These are phyloP conservation scores for Pseudonitzschia multiseries DNA, from an alignment of 108 stramenopile species.

Conservation along the genomic window DNA sequence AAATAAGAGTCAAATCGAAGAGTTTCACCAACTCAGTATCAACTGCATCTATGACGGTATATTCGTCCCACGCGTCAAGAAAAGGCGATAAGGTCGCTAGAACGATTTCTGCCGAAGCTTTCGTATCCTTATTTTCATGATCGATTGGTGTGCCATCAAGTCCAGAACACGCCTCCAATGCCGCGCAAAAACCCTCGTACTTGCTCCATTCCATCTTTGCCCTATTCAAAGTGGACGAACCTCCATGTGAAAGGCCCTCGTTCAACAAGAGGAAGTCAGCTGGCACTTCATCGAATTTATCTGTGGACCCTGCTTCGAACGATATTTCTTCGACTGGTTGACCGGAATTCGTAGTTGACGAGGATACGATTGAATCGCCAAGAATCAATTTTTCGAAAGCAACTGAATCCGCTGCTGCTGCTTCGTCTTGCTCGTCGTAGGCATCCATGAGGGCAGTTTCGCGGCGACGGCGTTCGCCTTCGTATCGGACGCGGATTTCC, in stretches of 20 bases:
- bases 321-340: conserved; percentile 28
- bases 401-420: conserved; percentile 46
- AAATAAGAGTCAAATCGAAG: conserved; percentile 56
- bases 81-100: conserved; percentile 53
- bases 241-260: conserved; percentile 37
- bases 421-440: conserved; percentile 42
- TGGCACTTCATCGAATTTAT: background rate
- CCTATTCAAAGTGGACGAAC: conserved; percentile 26
- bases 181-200: conserved; percentile 68
- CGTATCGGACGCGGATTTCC: conserved; percentile 71
- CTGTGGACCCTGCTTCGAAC: conserved; percentile 10
- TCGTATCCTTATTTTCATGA: conserved; percentile 3
- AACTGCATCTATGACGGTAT: conserved; percentile 56
- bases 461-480: conserved; percentile 65
- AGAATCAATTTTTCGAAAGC: conserved; percentile 72
- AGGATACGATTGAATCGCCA: conserved; percentile 55
- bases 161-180: conserved; percentile 46
- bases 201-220: conserved; percentile 48
- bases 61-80: conserved; percentile 79
- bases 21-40: conserved; percentile 78
- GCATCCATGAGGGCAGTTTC: conserved; percentile 72
- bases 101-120: conserved; percentile 27
- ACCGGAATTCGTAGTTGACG: conserved; percentile 23
- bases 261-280: conserved; percentile 77
- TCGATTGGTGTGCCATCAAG: conserved; percentile 13